A percentile compares a stretch with the other conserved stretches of the same genome.
Evolutionary conservation across 495 filamentous ascomycete genomes (phyloP).

Genomic region (Xylaria longipes): DNA sequence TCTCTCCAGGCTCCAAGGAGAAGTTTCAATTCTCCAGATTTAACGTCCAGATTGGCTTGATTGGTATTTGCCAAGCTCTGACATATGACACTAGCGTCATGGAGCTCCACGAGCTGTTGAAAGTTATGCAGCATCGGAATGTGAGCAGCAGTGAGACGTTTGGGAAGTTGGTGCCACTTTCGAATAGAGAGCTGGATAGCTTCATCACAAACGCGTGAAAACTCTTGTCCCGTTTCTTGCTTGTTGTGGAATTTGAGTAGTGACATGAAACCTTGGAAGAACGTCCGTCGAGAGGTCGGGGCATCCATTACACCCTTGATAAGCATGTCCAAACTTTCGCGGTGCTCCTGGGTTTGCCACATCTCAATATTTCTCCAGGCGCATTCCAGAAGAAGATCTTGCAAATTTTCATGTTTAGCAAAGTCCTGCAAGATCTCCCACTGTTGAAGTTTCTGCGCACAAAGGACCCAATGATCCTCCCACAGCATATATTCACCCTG

Average conservation of each 20-base stretch:
- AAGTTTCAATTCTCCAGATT: conserved; percentile 94
- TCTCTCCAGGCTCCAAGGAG: conserved; percentile 95
- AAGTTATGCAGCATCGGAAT: conserved; percentile 96
- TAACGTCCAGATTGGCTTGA: conserved; percentile 83
- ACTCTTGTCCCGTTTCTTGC: conserved; percentile 78
- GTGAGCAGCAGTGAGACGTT: conserved; percentile 92
- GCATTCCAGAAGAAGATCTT: conserved; percentile 93
- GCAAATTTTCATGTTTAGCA: conserved; percentile 98
- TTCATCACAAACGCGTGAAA: conserved; percentile 89
- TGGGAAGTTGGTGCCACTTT: conserved; percentile 97
- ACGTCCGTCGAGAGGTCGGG: conserved; percentile 88
- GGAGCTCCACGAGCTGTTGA: conserved; percentile 96
- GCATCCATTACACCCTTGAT: conserved; percentile 98
- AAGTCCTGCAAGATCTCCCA: conserved; percentile 98
- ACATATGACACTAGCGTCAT: conserved; percentile 96
- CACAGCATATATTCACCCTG: conserved; percentile 97
- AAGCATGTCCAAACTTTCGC: conserved; percentile 85
- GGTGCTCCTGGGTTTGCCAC: conserved; percentile 83
- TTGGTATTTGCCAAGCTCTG: conserved; percentile 85
- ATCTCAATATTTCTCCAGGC: conserved; percentile 93
- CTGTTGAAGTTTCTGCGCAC: conserved; percentile 97
- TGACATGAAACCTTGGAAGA: conserved; percentile 98
- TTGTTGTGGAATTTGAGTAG: conserved; percentile 91
- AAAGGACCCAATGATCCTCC: conserved; percentile 99
- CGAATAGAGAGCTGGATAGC: conserved; percentile 94